Base-by-base conservation (phyloP, 2,329 filamentous ascomycete genomes). In the Clarireedia monteithiana region DNA sequence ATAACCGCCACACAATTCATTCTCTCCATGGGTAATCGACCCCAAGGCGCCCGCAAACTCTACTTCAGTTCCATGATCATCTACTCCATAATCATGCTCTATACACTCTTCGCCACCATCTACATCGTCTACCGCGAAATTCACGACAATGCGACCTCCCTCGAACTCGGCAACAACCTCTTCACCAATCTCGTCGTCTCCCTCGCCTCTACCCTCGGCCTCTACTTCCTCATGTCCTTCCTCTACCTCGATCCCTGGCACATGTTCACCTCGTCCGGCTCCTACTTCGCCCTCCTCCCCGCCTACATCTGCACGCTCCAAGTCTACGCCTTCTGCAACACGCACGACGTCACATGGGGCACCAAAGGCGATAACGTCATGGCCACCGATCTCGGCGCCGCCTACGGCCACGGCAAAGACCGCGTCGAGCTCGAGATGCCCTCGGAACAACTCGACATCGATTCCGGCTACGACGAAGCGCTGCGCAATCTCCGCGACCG, bases 291-390 rank as follows among this genome's bases (percentile, higher is more conserved):
- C 48, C 83, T 99, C 26, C 78, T 99, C 38, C 94, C 94, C 0
- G 86, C 80, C 40, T 99, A 97, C 75, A 95, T 99, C 72, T 97
- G 94, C 76, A 97, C 90, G 0, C 80, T 99, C 2, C 94, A 99
- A 72, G 91, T 97, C 20, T 99, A 99, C 73, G 94, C 94, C 45
- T 99, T 99, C 73, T 97, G 94, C 77, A 99, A 99, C 75, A 95
- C 92, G 0, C 94, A 99, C 80, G 94, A 99, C 70, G 91, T 99
- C 20, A 95, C 91, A 0, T 99, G 94, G 94, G 94, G 94, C 46
- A 99, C 94, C 47, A 99, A 99, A 74, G 94, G 94, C 56, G 94
- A 99, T 78, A 99, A 99, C 71, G 84, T 95, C 38, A 86, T 94
- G 66, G 86, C 89, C 71, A 96, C 88, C 6, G 95, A 99, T 69